Base-by-base conservation (phyloP, 2,329 filamentous ascomycete species). In the Xylariales sp. region DNA sequence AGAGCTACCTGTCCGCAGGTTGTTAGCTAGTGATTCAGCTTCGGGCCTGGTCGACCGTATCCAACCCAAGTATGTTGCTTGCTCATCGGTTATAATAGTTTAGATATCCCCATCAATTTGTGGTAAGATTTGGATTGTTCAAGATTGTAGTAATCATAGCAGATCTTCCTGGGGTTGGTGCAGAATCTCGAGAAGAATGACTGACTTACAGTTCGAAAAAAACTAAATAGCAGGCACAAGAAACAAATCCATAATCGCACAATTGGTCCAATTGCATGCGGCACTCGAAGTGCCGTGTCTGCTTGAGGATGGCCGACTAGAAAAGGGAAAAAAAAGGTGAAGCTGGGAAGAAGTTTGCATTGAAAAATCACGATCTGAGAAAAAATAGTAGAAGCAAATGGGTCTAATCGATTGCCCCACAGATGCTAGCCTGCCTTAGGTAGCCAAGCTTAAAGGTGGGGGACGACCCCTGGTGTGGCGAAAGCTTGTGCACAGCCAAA, bases 91-190 rank as follows among this genome's bases (percentile, higher is more conserved):
- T 83, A 80, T 85, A 82, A 76, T 84, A 80, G 80, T 78, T 62
- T 79, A 80, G 79, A 69, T 75, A 79, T 87, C 86, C 86, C 86
- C 87, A 89, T 83, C 80, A 78, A 78, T 75, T 76, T 79, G 85
- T 89, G 79, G 86, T 89, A 85, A 84, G 86, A 84, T 81, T 88
- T 89, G 86, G 86, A 89, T 88, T 88, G 86, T 87, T 88, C 85
- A 79, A 65, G 57, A 78, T 73, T 74, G 70, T 77, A 10, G 18
- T 84, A 82, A 80, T 85, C 82, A 83, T 73, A 72, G 81, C 78
- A 81, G 78, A 69, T 65, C 55, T 59, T 23, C 50, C 66, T 54
- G 16, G 56, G 32, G 32, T 41, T 14, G 14, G 46, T 9, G 59
- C 39, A 46, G 45, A 58, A 55, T 36, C 48, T 30, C 9, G 14